Conservation (phyloP, 371 early-diverging fungal species). For the Amoeboaphelidium occidentale region DNA sequence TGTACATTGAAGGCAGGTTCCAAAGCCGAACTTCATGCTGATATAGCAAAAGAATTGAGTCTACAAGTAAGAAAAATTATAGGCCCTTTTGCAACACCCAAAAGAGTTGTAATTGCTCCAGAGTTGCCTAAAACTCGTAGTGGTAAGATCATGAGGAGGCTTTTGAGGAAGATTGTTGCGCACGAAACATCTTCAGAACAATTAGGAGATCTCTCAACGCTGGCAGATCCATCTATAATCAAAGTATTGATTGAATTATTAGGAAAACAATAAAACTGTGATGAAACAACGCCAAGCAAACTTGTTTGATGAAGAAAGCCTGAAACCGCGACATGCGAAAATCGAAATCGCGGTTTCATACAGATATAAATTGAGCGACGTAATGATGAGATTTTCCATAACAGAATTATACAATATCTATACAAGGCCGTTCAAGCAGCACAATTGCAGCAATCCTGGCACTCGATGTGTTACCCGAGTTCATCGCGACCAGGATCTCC, state of each 20-base stretch:
- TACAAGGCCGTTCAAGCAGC: no score
- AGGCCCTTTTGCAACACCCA: conserved; percentile 86
- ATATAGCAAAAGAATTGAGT: conserved; percentile 31
- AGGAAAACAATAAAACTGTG: no score
- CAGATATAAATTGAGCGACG: no score
- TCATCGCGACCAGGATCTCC: no score
- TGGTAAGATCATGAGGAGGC: conserved; percentile 68
- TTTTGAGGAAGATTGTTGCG: conserved; percentile 71
- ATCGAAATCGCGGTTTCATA: no score
- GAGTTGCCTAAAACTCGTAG: conserved; percentile 94
- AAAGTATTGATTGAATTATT: conserved; percentile 17
- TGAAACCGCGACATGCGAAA: no score
- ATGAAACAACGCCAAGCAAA: no score
- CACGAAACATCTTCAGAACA: conserved; percentile 22
- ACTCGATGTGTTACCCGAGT: no score
- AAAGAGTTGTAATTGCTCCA: conserved; percentile 46
- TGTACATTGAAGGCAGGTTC: conserved; percentile 17
- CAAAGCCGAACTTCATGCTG: conserved; percentile 5
- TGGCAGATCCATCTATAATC: conserved; percentile 55
- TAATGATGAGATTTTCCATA: no score
- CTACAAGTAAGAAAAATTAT: conserved; percentile 61
- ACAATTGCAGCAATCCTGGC: no score
- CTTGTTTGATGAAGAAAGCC: no score
- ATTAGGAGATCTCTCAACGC: conserved; percentile 63
- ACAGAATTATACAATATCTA: no score